phyloP scores from a whole-genome alignment of 345 rosid genomes.

The Corchorus olitorius region DNA sequence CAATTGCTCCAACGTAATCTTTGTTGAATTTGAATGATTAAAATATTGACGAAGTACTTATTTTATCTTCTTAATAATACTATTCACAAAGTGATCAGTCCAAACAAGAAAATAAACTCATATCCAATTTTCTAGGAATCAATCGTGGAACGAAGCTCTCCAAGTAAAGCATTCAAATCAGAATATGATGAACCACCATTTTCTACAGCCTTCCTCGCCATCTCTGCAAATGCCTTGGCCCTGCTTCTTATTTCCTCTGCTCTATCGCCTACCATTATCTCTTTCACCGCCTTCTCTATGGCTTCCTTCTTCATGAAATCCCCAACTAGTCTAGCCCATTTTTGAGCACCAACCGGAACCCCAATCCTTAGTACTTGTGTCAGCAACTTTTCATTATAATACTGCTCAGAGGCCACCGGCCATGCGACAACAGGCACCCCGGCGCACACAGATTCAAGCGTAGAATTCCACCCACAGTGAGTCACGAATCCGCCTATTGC shows the following conservation, averaged over 20 bases:
- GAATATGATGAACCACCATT: conserved; percentile 40
- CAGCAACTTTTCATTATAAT: conserved; percentile 51
- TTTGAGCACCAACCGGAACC: conserved; percentile 35
- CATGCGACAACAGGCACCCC: conserved; percentile 60
- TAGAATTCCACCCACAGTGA: conserved; percentile 61
- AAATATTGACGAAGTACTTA: too few species aligned
- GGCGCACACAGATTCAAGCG: conserved; percentile 41
- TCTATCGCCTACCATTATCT: conserved; percentile 35
- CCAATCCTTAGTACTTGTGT: conserved; percentile 41
- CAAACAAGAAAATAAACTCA: too few species aligned
- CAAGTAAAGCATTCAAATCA: conserved; percentile 31
- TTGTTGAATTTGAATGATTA: too few species aligned
- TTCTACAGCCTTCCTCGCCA: conserved; percentile 36
- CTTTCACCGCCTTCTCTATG: conserved; percentile 40
- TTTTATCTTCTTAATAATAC: too few species aligned
- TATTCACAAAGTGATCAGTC: too few species aligned
- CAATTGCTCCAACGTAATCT: too few species aligned
- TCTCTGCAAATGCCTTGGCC: conserved; percentile 18
- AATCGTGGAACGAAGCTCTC: conserved; percentile 18
- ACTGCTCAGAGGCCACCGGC: conserved; percentile 47
- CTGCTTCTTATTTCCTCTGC: conserved; percentile 32
- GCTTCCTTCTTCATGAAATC: conserved; percentile 37
- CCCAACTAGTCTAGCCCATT: conserved; percentile 26
- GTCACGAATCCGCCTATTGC: conserved; percentile 54
- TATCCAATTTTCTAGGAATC: too few species aligned